Conservation (phyloP, 2,329 filamentous ascomycete genomes). For the Apiospora saccharicola region DNA sequence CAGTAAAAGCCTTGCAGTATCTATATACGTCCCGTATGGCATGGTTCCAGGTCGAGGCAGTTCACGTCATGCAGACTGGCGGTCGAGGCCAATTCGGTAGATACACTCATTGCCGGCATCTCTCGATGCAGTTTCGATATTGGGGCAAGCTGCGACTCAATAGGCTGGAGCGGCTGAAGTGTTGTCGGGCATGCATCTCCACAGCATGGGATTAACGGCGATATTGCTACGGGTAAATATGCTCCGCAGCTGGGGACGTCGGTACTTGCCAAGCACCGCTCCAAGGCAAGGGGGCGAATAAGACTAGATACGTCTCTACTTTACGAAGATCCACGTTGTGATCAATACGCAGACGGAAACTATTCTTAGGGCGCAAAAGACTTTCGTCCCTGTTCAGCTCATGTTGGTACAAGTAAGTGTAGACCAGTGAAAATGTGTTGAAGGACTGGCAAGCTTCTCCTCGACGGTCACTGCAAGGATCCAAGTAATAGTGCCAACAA, state of each 20-base stretch:
- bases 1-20: background rate
- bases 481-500: no score
- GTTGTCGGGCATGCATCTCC: background rate
- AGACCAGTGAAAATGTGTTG: background rate
- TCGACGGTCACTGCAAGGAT: no score
- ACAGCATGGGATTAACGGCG: background rate
- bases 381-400: no score
- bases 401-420: background rate
- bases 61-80: background rate
- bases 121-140: background rate
- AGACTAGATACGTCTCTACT: background rate
- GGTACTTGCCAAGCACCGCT: conserved; percentile 13
- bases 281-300: background rate
- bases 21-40: background rate
- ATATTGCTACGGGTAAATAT: conserved; percentile 16
- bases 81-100: background rate
- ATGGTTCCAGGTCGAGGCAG: background rate
- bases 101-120: background rate
- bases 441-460: background rate
- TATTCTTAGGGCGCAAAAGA: no score
- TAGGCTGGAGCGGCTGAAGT: conserved; percentile 13
- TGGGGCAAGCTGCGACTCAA: background rate
- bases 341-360: background rate
- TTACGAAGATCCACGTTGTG: background rate
- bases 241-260: background rate